These are phyloP conservation scores for Epichloe amarillans DNA, from an alignment of 2,329 filamentous ascomycete species.

Conservation along the genomic window DNA sequence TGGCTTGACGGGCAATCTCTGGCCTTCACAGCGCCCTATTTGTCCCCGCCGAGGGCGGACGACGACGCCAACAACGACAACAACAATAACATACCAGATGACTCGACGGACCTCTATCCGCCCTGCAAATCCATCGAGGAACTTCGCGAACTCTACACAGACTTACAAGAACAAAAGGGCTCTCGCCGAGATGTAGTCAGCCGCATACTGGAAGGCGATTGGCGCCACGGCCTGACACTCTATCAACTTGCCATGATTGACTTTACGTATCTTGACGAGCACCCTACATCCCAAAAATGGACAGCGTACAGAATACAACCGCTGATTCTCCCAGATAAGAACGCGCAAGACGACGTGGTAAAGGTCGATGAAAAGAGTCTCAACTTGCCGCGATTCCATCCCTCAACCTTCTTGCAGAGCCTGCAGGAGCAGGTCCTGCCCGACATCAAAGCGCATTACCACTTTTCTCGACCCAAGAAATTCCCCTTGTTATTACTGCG, in stretches of 20 bases:
- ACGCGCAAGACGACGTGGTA: conserved; percentile 25
- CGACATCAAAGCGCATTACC: conserved; percentile 73
- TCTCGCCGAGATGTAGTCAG: conserved; percentile 50
- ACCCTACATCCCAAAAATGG: conserved; percentile 51
- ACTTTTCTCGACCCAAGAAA: conserved; percentile 56
- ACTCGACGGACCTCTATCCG: conserved; percentile 54
- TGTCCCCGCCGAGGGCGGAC: conserved; percentile 13
- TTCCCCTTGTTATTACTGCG: conserved; percentile 63
- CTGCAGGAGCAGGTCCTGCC: conserved; percentile 63
- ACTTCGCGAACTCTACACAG: conserved; percentile 50
- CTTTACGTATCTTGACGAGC: conserved; percentile 51
- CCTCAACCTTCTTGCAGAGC: conserved; percentile 64
- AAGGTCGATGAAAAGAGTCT: conserved; percentile 33
- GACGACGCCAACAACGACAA: conserved; percentile 24
- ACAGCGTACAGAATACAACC: conserved; percentile 46
- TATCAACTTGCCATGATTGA: conserved; percentile 60
- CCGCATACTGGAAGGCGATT: conserved; percentile 54
- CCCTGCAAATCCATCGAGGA: conserved; percentile 51
- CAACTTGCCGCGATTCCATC: conserved; percentile 59
- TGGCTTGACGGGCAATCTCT: conserved; percentile 63
- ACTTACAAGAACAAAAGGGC: conserved; percentile 46
- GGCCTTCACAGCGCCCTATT: conserved; percentile 32
- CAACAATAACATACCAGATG: conserved; percentile 30
- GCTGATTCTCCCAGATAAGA: conserved; percentile 26
- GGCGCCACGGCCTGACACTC: conserved; percentile 49